Evolutionary conservation across 2,329 filamentous ascomycete species (phyloP).

Genomic region (Furcasterigmium furcatum): DNA sequence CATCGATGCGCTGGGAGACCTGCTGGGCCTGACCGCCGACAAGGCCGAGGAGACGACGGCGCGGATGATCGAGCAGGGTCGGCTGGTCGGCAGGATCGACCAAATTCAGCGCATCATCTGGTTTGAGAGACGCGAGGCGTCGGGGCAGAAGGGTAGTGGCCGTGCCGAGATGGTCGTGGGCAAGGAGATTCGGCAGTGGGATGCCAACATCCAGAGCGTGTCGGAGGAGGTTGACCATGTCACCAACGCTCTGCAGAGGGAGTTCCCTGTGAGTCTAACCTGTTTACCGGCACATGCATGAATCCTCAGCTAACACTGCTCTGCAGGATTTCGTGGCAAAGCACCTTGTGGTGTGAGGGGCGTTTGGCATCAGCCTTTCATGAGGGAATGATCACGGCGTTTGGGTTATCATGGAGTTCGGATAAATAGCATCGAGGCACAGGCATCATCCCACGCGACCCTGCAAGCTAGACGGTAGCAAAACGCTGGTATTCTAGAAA

Average conservation of each 20-base stretch:
- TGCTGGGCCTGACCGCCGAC: constrained; percentile 75
- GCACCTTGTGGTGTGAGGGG: constrained; percentile 31
- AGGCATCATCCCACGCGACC: too few species aligned
- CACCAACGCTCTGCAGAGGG: constrained; percentile 74
- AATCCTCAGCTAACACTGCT: too few species aligned
- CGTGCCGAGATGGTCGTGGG: constrained; percentile 61
- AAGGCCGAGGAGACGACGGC: constrained; percentile 90
- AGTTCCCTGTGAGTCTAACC: constrained; percentile 64
- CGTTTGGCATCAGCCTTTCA: too few species aligned
- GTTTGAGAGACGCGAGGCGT: constrained; percentile 75
- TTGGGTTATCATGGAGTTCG: too few species aligned
- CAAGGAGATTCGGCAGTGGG: constrained; percentile 80
- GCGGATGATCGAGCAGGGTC: constrained; percentile 92
- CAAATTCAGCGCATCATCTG: constrained; percentile 87
- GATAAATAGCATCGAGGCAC: too few species aligned
- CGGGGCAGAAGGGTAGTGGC: constrained; percentile 65
- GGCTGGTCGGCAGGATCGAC: constrained; percentile 85
- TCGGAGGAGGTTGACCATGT: constrained; percentile 89
- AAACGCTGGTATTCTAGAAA: neutral
- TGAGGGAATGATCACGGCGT: too few species aligned
- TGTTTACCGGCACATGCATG: too few species aligned
- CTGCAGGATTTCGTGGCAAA: constrained; percentile 43
- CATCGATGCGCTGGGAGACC: constrained; percentile 69
- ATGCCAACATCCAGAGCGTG: constrained; percentile 79
- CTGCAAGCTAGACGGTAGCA: too few species aligned